Conservation (phyloP, 2,329 filamentous ascomycete genomes). For the Phoma herbarum region DNA sequence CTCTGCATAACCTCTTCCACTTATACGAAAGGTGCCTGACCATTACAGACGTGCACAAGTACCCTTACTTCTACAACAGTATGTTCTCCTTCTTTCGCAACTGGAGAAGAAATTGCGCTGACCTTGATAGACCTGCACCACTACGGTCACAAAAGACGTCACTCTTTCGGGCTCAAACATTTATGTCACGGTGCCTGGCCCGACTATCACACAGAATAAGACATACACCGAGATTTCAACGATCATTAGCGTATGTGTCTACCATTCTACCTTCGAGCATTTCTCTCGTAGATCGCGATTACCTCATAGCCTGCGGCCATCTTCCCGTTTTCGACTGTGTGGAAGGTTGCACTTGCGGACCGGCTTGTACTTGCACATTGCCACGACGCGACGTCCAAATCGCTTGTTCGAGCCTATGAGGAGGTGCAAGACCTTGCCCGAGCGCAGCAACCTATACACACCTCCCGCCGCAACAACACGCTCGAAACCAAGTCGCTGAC, state of each 20-base stretch:
- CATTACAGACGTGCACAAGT: constrained; percentile 14
- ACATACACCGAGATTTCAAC: constrained; percentile 28
- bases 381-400: background rate
- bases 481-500: background rate
- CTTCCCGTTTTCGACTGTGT: background rate
- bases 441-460: background rate
- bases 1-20: background rate
- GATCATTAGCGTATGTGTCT: constrained; percentile 27
- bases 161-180: constrained; percentile 17
- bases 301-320: background rate
- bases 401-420: background rate
- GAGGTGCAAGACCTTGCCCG: background rate
- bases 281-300: background rate
- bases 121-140: constrained; percentile 17
- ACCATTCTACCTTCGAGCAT: no score
- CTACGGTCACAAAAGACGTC: constrained; percentile 22
- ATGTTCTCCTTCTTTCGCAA: background rate
- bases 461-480: background rate
- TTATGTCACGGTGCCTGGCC: constrained; percentile 9
- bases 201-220: constrained; percentile 12
- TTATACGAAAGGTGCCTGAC: background rate
- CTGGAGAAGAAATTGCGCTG: background rate
- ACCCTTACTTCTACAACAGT: constrained; percentile 13
- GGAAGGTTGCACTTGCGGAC: background rate
- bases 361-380: background rate